A percentile compares a stretch with the other conserved stretches of the same genome.
phyloP scores from a whole-genome alignment of 2,329 filamentous ascomycete genomes.

The Aspergillus hiratsukae region DNA sequence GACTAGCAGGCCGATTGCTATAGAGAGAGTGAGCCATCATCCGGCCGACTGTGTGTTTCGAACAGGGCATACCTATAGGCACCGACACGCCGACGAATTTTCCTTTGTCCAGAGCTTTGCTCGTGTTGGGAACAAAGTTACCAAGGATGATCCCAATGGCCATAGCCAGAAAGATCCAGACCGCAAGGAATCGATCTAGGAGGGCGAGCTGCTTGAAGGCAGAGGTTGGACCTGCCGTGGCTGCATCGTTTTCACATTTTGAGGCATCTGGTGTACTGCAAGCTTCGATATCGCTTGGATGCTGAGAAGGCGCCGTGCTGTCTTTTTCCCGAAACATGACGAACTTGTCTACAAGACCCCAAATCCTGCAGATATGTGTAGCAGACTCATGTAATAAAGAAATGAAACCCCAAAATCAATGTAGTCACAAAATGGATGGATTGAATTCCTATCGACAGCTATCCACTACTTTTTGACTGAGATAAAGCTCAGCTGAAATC shows the following conservation, averaged over 20 bases:
- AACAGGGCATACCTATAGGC: conserved; percentile 53
- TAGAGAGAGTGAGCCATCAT: conserved; percentile 15
- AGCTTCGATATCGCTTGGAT: conserved; percentile 8
- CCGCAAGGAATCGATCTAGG: conserved; percentile 18
- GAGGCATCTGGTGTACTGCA: conserved; percentile 1
- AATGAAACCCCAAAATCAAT: not conserved
- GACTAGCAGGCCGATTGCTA: conserved; percentile 72
- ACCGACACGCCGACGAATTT: conserved; percentile 66
- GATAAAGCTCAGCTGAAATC: not conserved
- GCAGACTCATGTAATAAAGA: not conserved
- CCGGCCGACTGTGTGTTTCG: not conserved
- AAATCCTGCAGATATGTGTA: not conserved
- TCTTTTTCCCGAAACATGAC: conserved; percentile 3
- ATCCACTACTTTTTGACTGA: not conserved
- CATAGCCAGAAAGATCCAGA: conserved; percentile 78
- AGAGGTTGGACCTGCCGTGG: conserved; percentile 8
- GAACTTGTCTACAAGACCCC: not conserved
- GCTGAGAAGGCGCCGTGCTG: not conserved
- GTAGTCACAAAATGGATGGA: not conserved
- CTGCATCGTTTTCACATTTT: not conserved
- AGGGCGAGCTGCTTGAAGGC: conserved; percentile 17
- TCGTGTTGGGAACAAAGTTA: conserved; percentile 64
- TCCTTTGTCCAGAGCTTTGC: conserved; percentile 60
- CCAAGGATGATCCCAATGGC: conserved; percentile 67
- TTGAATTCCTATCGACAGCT: not conserved